A percentile compares a stretch with the other conserved stretches of the same genome.
Evolutionary conservation across 305 asterid genomes (phyloP).

Genomic region (Striga hermonthica): DNA sequence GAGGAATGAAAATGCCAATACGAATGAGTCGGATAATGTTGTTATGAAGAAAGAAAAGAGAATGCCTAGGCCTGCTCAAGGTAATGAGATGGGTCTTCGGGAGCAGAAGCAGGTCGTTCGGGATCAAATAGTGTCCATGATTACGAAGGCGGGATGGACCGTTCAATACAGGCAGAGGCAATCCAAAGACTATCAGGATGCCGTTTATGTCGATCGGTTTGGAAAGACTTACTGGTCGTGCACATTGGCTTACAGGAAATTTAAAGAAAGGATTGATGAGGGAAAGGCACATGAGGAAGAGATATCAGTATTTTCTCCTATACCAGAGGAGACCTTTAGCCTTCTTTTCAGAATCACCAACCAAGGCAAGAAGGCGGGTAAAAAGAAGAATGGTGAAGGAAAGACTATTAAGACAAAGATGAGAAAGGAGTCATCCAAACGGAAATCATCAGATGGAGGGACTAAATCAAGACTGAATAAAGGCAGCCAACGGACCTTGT

Average conservation of each 20-base stretch:
- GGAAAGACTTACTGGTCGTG: constrained; percentile 79
- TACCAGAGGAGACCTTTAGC: constrained; percentile 64
- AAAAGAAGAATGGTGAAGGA: constrained; percentile 38
- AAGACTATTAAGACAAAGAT: constrained; percentile 37
- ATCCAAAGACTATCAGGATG: constrained; percentile 62
- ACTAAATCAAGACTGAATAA: constrained; percentile 33
- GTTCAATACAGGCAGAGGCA: constrained; percentile 69
- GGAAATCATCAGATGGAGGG: constrained; percentile 34
- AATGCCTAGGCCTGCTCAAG: constrained; percentile 26
- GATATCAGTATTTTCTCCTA: constrained; percentile 51
- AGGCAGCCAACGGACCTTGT: constrained; percentile 44
- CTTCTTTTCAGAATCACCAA: constrained; percentile 48
- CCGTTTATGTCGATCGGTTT: constrained; percentile 71
- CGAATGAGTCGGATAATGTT: constrained; percentile 27
- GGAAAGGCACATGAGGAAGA: constrained; percentile 58
- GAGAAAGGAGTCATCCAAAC: constrained; percentile 37
- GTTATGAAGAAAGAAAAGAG: constrained; percentile 11
- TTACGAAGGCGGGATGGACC: constrained; percentile 80
- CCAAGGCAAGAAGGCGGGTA: constrained; percentile 42
- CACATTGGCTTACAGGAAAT: constrained; percentile 75
- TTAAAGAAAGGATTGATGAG: constrained; percentile 60
- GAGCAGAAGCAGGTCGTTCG: constrained; percentile 67
- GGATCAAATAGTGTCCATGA: constrained; percentile 63
- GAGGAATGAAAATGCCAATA: constrained; percentile 48
- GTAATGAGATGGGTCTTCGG: constrained; percentile 49